These are phyloP conservation scores for Cercis canadensis DNA, from an alignment of 306 rosid genomes.

Conservation along the genomic window DNA sequence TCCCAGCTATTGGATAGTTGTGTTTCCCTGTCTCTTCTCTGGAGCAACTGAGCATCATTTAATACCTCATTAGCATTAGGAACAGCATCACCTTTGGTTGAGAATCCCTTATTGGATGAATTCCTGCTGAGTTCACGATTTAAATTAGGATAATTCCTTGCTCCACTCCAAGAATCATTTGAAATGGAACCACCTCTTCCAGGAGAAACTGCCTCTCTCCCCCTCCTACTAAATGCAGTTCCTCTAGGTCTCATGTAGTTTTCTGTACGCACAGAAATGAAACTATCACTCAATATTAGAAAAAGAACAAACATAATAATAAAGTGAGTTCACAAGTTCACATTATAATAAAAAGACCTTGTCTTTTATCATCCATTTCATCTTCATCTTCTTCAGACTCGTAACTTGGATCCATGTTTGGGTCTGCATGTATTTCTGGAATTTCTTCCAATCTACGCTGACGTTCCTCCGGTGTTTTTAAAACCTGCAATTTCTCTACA, in stretches of 20 bases:
- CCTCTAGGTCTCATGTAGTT: slow-evolving; percentile 72
- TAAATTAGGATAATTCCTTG: slow-evolving; percentile 59
- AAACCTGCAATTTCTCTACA: slow-evolving; percentile 94
- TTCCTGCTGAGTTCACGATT: slow-evolving; percentile 74
- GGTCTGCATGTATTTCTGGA: slow-evolving; percentile 88
- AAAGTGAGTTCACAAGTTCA: slow-evolving; percentile 14
- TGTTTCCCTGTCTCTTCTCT: slow-evolving; percentile 77
- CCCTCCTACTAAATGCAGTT: slow-evolving; percentile 77
- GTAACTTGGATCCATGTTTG: slow-evolving; percentile 95
- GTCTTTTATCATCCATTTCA: slow-evolving; percentile 72
- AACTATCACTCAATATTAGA: slow-evolving; percentile 11
- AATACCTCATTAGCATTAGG: slow-evolving; percentile 60
- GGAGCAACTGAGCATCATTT: slow-evolving; percentile 61
- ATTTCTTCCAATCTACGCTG: slow-evolving; percentile 94
- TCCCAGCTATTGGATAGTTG: slow-evolving; percentile 72
- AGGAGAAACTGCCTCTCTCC: slow-evolving; percentile 82
- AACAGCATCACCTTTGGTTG: slow-evolving; percentile 63
- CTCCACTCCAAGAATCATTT: slow-evolving; percentile 81
- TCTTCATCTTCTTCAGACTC: slow-evolving; percentile 95
- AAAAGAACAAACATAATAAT: background rate
- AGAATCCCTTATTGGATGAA: slow-evolving; percentile 69
- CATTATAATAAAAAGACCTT: slow-evolving; percentile 45
- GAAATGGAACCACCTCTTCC: slow-evolving; percentile 62
- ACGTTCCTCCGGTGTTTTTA: slow-evolving; percentile 97
- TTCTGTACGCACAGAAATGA: slow-evolving; percentile 62